Evolutionary conservation across 192 early-diverging fungal species (phyloP), one percentile per base, ranked within the genome.

Genomic region (Coemansia sp.): DNA sequence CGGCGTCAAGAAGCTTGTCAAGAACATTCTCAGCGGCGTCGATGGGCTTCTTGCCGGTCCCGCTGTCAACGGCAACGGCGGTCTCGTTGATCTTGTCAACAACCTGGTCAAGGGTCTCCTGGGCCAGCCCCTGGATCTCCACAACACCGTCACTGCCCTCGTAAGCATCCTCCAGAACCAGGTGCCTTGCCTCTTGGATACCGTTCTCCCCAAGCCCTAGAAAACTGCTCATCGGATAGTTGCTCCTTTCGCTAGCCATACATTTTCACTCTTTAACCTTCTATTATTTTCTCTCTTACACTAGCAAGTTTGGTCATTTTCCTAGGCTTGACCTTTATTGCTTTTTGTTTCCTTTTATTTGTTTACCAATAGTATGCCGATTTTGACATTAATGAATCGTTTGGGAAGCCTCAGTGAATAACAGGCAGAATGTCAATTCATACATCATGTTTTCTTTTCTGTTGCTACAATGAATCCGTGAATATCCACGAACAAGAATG

Each of bases 1-100:
- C n/a, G 78, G 73, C 1, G 78, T 80, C 40, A 80, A 80, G 63
- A 65, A 75, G 62, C 72, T 80, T 41, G 78, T 80, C 40, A 66
- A 80, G 42, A 74, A 74, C n/a, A 45, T 80, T 2, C 48, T 72
- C 16, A 41, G 54, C 62, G 62, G 66, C 46, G 62, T 68, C 19
- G 78, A 66, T 19, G 78, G 64, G 8, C 69, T 75, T 13, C 78
- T 80, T 9, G 69, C 68, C 45, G 74, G 78, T 59, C 63, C 65
- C 2, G 73, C 57, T 1, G 56, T 80, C 56, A 74, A 72, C 43
- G 72, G 72, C 21, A 55, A 54, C 49, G 73, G 73, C 22, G 73
- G 73, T n/a, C 41, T 76, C 22, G 11, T 80, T 19, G 69, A 72
- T 45, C 11, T 68, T 0, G 78, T 80, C 66, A 76, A 66, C 69